Base-by-base conservation (phyloP, 1,284 basidiomycete species). In the Apiotrichum siamense region DNA sequence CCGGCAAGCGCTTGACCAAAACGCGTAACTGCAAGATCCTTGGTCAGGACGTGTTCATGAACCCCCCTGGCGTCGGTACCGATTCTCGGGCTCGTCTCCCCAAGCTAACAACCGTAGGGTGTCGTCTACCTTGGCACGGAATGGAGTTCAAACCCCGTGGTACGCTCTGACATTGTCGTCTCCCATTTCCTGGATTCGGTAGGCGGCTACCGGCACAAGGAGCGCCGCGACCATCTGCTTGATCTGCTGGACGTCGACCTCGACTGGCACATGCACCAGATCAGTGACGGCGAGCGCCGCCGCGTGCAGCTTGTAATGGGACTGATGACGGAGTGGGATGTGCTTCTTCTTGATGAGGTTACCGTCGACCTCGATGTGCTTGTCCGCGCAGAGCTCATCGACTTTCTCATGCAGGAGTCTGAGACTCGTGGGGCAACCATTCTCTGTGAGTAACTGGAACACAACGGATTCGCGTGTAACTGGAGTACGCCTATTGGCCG, bases 291-390 rank as follows among this genome's bases (percentile, higher is more conserved):
- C 38, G 96, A 98, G 76, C 80, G 94, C 31, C 80, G 96, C 26
- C 77, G 88, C 2, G 92, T 98, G 4, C 96, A 99, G 73, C 83
- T 98, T 23, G 90, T 88, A 60, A 94, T 97, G 81, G 96, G 96
- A 3, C 79, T 99, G 23, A 98, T 99, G 96, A 81, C 81, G 23
- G 85, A 88, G 31, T 99, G 92, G 91, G 86, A 96, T 62, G 81
- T 98, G 20, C 76, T 99, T 5, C 77, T 98, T 5, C 81, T 98
- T 9, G 94, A 98, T 66, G 96, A 99, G 78, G 88, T 97, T 47
- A 98, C 94, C 0, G 96, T 98, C 29, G 96, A 99, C 70, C 78
- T 99, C n/a, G 96, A 99, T 64, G 93, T 97, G 7, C 81, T 97
- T 35, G 96, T 99, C 38, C 84, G 96, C 41, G 83, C 88, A 46